Evolutionary conservation across 305 asterid species (phyloP).

Genomic region (Solanum hybrid): DNA sequence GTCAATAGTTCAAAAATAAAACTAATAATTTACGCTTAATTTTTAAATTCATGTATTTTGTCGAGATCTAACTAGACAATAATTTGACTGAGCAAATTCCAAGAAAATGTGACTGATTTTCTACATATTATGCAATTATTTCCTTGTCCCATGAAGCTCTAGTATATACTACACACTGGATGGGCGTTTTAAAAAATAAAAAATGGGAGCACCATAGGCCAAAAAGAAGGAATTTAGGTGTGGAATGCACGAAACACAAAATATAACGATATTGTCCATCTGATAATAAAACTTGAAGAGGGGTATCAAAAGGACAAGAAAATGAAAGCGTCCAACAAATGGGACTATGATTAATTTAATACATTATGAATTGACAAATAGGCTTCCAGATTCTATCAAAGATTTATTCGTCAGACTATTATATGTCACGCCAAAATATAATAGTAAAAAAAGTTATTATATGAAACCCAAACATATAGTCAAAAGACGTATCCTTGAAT

Average conservation of each 20-base stretch:
- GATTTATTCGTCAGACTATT: conserved; percentile 9
- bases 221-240: neutral
- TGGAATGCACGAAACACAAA: neutral
- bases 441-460: neutral
- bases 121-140: neutral
- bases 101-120: neutral
- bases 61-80: neutral
- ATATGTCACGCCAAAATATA: conserved; percentile 11
- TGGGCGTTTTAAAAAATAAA: neutral
- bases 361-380: conserved; percentile 14
- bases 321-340: neutral
- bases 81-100: neutral
- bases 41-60: neutral
- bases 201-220: neutral
- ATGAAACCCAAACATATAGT: neutral
- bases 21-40: too few relatives aligned
- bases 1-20: neutral
- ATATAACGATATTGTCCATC: neutral
- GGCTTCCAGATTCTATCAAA: conserved; percentile 14
- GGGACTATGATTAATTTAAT: neutral
- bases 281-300: neutral
- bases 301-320: neutral
- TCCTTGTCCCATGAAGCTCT: neutral
- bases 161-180: neutral
- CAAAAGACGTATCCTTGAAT: neutral